Base-by-base conservation (phyloP, 768 basidiomycete genomes). In the Leccinum broughii region DNA sequence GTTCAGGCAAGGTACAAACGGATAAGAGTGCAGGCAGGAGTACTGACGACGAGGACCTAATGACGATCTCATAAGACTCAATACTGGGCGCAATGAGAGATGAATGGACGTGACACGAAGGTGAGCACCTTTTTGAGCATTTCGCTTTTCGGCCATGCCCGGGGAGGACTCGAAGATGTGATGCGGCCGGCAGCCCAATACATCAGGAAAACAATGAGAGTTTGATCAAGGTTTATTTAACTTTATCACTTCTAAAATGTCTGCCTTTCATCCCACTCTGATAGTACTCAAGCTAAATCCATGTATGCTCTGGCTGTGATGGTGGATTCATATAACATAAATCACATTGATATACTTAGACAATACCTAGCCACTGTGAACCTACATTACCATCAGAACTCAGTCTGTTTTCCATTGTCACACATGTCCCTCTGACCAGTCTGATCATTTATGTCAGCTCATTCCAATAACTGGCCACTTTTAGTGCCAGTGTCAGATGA, bases 21-120 rank as follows among this genome's bases (percentile, higher is more conserved):
- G 6, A 4, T 2, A 30, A 88, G 80, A 75, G 84, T 84, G 30
- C 2, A 49, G 3, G 53, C 11, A 26, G 7, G 44, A 48, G 41
- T 17, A 50, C 80, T 55, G 68, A 93, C 95, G 54, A 97, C 95
- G 9, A 98, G 83, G 14, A 98, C 93, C 96, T 96, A 95, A 73
- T 95, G 93, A 3, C 92, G 83, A 0, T 92, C 90, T 63, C 81
- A 88, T 81, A 15, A 87, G 71, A 13, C 68, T 70, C 35, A 87
- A 74, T 22, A 87, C 86, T 87, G 57, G 57, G 41, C n/a, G 5
- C 8, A 37, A 52, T 70, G 51, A 64, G 62, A 7, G 3, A 39
- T 14, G 4, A 30, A 1, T 9, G 3, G 13, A 8, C 0, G 26
- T 17, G 15, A 49, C 15, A 34, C 34, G 5, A 4, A 32, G 3